Conservation (phyloP, 805 yeast genomes). For the Scheffersomyces ergatensis region DNA sequence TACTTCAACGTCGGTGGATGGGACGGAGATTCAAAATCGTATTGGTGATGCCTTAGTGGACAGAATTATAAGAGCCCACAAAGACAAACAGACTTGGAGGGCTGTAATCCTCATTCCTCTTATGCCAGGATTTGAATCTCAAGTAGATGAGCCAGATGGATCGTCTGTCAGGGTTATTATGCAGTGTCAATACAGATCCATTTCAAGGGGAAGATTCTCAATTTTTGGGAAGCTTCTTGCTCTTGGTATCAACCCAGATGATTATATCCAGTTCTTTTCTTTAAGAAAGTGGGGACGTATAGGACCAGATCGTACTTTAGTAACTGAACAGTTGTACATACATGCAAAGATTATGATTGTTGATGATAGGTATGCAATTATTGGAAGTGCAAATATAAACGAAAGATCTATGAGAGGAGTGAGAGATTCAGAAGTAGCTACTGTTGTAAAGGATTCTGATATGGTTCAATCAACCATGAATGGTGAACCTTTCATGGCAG, state of each 20-base stretch:
- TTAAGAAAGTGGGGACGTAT: conserved; percentile 94
- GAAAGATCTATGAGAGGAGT: conserved; percentile 94
- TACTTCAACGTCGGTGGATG: conserved; percentile 84
- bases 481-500: conserved; percentile 78
- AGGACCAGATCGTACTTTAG: conserved; percentile 69
- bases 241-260: conserved; percentile 83
- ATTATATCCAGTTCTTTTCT: conserved; percentile 88
- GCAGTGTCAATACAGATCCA: conserved; percentile 94
- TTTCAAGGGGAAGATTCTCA: conserved; percentile 84
- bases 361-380: conserved; percentile 89
- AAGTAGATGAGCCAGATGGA: conserved; percentile 91
- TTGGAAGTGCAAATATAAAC: conserved; percentile 96
- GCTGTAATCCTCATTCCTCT: conserved; percentile 90
- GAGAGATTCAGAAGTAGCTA: conserved; percentile 93
- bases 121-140: conserved; percentile 96
- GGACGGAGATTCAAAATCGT: conserved; percentile 78
- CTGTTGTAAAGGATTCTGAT: conserved; percentile 80
- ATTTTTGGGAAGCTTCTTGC: conserved; percentile 79
- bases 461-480: conserved; percentile 71
- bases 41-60: conserved; percentile 98
- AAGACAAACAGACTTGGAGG: conserved; percentile 75
- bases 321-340: conserved; percentile 88
- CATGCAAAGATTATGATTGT: conserved; percentile 92
- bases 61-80: conserved; percentile 84
- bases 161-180: conserved; percentile 92